Conservation (phyloP, 768 basidiomycete genomes). For the Leccinum truebloodii region DNA sequence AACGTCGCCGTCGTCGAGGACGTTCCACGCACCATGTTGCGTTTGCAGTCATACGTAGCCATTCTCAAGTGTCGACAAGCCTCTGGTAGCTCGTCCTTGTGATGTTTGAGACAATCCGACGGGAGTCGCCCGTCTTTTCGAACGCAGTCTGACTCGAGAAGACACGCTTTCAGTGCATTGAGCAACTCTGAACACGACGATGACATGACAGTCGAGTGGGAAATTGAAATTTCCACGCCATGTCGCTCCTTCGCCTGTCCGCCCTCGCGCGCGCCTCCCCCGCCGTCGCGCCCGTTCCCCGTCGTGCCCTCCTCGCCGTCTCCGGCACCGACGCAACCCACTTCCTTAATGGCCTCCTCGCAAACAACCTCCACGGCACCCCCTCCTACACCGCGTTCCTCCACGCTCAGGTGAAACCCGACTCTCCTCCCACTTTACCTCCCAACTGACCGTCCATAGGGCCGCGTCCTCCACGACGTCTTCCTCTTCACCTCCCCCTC, state of each 20-base stretch:
- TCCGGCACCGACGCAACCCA: constrained; percentile 77
- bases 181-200: constrained; percentile 79
- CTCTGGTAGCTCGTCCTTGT: constrained; percentile 75
- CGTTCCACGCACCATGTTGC: constrained; percentile 67
- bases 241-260: constrained; percentile 32
- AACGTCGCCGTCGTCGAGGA: background rate
- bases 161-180: constrained; percentile 77
- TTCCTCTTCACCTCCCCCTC: constrained; percentile 72
- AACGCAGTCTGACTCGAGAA: constrained; percentile 87
- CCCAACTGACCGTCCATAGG: constrained; percentile 45
- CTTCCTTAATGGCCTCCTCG: constrained; percentile 80
- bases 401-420: constrained; percentile 64
- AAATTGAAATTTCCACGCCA: constrained; percentile 13
- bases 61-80: constrained; percentile 77
- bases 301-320: constrained; percentile 71
- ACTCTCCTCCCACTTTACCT: background rate
- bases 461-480: constrained; percentile 85
- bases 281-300: constrained; percentile 59
- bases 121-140: constrained; percentile 75
- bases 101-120: constrained; percentile 79
- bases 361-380: constrained; percentile 47
- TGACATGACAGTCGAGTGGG: constrained; percentile 51
- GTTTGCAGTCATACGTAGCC: constrained; percentile 89
- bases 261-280: constrained; percentile 49
- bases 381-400: constrained; percentile 74